These are phyloP conservation scores for Sapria himalayana DNA, from an alignment of 345 rosid genomes.

Conservation along the genomic window DNA sequence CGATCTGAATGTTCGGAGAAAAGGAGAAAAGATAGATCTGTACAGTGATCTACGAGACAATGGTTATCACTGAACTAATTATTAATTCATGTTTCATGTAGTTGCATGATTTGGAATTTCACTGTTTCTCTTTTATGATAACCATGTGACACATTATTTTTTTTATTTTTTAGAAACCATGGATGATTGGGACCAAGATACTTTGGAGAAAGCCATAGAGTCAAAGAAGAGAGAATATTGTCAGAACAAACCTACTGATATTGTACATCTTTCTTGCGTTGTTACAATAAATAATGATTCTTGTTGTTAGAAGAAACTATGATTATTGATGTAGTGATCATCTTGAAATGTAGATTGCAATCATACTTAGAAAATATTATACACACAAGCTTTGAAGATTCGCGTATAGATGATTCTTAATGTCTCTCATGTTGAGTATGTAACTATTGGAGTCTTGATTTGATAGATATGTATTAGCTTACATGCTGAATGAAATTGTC, in stretches of 20 bases:
- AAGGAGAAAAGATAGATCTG: constrained; percentile 88
- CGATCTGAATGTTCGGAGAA: constrained; percentile 81
- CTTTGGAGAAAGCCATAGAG: constrained; percentile 79
- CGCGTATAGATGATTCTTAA: not conserved
- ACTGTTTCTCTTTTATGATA: constrained; percentile 1
- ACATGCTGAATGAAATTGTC: too few relatives aligned
- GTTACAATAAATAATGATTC: too few relatives aligned
- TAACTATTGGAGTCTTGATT: too few relatives aligned
- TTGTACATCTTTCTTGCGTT: constrained; percentile 36
- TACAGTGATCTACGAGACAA: constrained; percentile 76
- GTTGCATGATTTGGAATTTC: not conserved
- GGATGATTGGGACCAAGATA: constrained; percentile 98
- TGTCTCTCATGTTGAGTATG: too few relatives aligned
- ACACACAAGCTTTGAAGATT: too few relatives aligned
- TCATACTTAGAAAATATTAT: too few relatives aligned
- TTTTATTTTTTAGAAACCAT: constrained; percentile 27
- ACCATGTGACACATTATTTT: constrained; percentile 1
- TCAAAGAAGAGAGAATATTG: constrained; percentile 67
- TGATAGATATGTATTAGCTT: too few relatives aligned
- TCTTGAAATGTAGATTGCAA: too few relatives aligned
- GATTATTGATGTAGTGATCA: too few relatives aligned
- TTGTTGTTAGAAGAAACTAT: too few relatives aligned
- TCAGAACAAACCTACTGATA: constrained; percentile 84
- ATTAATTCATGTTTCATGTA: not conserved
- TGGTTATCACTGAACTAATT: constrained; percentile 19